Conservation (phyloP, 2,329 filamentous ascomycete genomes). For the Penicillium sp. region DNA sequence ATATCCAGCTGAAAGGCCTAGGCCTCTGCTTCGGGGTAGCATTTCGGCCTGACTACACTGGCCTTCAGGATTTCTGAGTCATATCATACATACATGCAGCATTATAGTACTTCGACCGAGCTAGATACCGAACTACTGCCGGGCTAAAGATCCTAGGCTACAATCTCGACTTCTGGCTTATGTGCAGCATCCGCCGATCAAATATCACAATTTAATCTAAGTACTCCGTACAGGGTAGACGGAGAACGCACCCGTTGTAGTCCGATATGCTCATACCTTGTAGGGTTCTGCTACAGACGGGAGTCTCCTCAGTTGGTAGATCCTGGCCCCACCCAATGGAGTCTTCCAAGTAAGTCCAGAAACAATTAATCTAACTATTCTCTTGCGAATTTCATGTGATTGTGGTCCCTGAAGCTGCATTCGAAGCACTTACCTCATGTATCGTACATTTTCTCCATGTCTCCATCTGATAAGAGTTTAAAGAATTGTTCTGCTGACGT, state of each 20-base stretch:
- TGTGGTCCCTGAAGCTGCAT: too few relatives aligned
- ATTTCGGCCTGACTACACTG: neutral
- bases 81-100: neutral
- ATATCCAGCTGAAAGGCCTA: neutral
- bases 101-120: neutral
- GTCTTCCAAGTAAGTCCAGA: neutral
- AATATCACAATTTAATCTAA: neutral
- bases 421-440: too few relatives aligned
- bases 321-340: neutral
- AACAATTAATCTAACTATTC: neutral
- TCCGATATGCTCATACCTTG: neutral
- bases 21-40: neutral
- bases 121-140: neutral
- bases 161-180: neutral
- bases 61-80: neutral
- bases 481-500: neutral
- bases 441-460: neutral
- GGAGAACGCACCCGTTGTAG: neutral
- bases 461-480: neutral
- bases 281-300: neutral
- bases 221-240: neutral
- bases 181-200: neutral
- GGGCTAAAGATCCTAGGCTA: neutral
- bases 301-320: neutral
- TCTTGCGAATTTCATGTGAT: neutral